phyloP scores from a whole-genome alignment of 495 filamentous ascomycete species.

The Lindgomyces ingoldianus region DNA sequence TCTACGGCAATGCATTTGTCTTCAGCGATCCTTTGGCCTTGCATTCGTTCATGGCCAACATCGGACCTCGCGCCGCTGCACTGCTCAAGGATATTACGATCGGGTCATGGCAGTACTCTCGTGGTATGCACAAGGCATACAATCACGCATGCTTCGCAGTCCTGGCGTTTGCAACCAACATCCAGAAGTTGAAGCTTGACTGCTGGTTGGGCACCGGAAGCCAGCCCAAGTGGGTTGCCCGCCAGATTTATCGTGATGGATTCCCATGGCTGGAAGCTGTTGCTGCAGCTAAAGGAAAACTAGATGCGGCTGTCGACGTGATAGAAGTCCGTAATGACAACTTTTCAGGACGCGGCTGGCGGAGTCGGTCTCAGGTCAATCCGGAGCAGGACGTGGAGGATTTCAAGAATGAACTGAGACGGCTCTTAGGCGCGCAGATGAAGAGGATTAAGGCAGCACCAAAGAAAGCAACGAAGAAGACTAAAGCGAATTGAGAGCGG shows the following conservation, averaged over 20 bases:
- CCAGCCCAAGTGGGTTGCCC: constrained; percentile 24
- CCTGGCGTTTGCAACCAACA: constrained; percentile 35
- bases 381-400: constrained; percentile 8
- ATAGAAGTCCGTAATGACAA: constrained; percentile 27
- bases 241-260: constrained; percentile 38
- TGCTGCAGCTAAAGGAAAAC: constrained; percentile 27
- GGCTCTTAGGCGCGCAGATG: neutral
- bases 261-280: constrained; percentile 41
- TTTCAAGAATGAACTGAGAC: constrained; percentile 17
- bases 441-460: neutral
- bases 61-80: constrained; percentile 31
- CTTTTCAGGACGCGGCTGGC: neutral
- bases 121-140: constrained; percentile 33
- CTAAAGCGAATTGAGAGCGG: neutral
- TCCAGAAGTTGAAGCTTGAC: constrained; percentile 32
- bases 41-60: constrained; percentile 38
- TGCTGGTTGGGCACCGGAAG: constrained; percentile 16
- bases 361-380: neutral
- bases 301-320: constrained; percentile 37
- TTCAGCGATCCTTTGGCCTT: constrained; percentile 38
- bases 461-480: neutral
- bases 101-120: constrained; percentile 16
- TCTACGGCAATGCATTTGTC: constrained; percentile 39
- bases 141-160: constrained; percentile 36
- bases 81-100: constrained; percentile 35